Conservation (phyloP, 2,329 filamentous ascomycete genomes). For the Rhinocladiella mackenziei region DNA sequence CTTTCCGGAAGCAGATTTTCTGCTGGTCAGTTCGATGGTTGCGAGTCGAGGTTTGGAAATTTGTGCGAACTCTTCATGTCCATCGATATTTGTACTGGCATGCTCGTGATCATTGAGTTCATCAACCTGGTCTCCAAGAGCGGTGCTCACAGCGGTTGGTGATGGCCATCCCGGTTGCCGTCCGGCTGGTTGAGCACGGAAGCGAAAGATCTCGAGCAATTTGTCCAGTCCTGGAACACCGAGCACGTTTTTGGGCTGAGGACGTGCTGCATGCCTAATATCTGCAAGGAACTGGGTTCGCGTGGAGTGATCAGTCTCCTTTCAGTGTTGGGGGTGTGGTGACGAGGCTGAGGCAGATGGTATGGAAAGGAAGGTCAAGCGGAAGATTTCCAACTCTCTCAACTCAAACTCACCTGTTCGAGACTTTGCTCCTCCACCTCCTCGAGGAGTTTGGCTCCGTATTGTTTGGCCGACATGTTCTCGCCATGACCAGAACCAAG, state of each 20-base stretch:
- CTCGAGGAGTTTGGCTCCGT: conserved; percentile 46
- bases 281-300: conserved; percentile 39
- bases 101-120: conserved; percentile 1
- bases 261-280: conserved; percentile 32
- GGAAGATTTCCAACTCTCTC: not conserved
- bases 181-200: conserved; percentile 1
- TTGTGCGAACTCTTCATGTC: not conserved
- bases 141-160: conserved; percentile 1
- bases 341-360: conserved; percentile 7
- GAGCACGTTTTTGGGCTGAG: conserved; percentile 32
- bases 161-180: conserved; percentile 14
- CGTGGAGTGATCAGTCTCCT: not conserved
- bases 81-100: not conserved
- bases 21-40: conserved; percentile 53
- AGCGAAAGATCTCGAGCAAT: conserved; percentile 38
- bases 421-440: conserved; percentile 49
- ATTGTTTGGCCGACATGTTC: conserved; percentile 24
- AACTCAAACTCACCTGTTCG: conserved; percentile 44
- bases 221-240: conserved; percentile 48
- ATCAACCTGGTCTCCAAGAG: conserved; percentile 1
- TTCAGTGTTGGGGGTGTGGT: not conserved
- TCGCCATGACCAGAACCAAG: conserved; percentile 16
- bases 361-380: conserved; percentile 10
- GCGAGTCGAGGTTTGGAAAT: conserved; percentile 31
- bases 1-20: conserved; percentile 52